phyloP scores from a whole-genome alignment of 805 yeast genomes.

The Candida sanyiensis region DNA sequence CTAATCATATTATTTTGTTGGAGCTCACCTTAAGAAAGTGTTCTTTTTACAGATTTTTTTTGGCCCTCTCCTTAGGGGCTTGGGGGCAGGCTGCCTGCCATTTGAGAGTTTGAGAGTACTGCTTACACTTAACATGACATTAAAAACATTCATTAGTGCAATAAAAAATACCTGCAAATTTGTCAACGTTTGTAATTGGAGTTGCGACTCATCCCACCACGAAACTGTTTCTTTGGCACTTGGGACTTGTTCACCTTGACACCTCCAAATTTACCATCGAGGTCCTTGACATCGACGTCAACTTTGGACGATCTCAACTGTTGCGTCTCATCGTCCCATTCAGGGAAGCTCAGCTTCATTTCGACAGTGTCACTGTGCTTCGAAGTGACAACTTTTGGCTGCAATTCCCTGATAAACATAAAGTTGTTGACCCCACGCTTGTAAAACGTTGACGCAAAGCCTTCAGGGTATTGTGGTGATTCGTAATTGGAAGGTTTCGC shows the following conservation, averaged over 20 bases:
- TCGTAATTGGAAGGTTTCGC: constrained; percentile 13
- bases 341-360: constrained; percentile 36
- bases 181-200: constrained; percentile 1
- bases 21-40: too few relatives aligned
- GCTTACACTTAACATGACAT: too few relatives aligned
- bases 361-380: constrained; percentile 35
- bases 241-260: constrained; percentile 17
- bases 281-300: constrained; percentile 36
- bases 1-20: constrained; percentile 18
- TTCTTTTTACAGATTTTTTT: not conserved
- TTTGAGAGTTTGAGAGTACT: too few relatives aligned
- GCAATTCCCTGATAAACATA: constrained; percentile 46
- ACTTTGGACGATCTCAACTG: constrained; percentile 36
- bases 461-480: constrained; percentile 36
- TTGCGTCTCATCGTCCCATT: constrained; percentile 19
- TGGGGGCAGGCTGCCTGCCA: too few relatives aligned
- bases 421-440: constrained; percentile 42
- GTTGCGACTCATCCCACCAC: constrained; percentile 5
- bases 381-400: constrained; percentile 39
- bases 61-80: too few relatives aligned
- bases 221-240: constrained; percentile 10
- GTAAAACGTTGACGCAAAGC: constrained; percentile 45
- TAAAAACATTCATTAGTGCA: not conserved
- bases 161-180: not conserved
- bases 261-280: constrained; percentile 34